Base-by-base conservation (phyloP, 306 rosid genomes). In the Trifolium fragiferum region DNA sequence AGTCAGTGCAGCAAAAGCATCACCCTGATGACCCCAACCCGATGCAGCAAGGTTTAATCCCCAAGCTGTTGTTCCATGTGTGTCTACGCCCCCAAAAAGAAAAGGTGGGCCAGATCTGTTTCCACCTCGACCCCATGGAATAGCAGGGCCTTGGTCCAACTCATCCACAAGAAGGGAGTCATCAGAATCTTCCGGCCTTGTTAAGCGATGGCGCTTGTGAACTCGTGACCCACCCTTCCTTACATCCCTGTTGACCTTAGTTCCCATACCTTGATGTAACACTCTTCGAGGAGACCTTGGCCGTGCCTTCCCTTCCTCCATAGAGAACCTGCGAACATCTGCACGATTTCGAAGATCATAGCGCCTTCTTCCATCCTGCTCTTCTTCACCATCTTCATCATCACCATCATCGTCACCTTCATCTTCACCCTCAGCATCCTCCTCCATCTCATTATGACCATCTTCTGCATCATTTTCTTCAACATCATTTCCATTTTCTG, bases 11-110 rank as follows among this genome's bases (percentile, higher is more conserved):
- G 97, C 79, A 76, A 94, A 84, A 63, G 95, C 89, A 85, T 94
- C 99, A 50, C 87, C 89, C 83, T 94, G 99, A 84, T 94, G 99
- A 81, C 93, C 97, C 99, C 99, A 94, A 66, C 99, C 99, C 19
- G 99, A 94, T 58, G 99, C 97, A 41, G 97, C 97, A 76, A 90
- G 81, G 84, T 94, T 94, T 86, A 94, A 85, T 18, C 99, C 99
- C 86, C 90, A 90, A 13, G 95, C 82, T 30, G 98, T 67, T 67
- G 99, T 79, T 70, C 98, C 97, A 80, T 91, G 98, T 77, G 80
- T 88, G 66, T 93, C 97, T 77, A 91, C 73, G 67, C 98, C 98
- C 20, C 98, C 98, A 77, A 93, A 90, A 66, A 90, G 95, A 92
- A 91, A 94, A 61, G 99, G 97, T 16, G 93, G 92, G 70, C 92